Evolutionary conservation across 495 filamentous ascomycete species (phyloP).

Genomic region (Daldinia childiae): DNA sequence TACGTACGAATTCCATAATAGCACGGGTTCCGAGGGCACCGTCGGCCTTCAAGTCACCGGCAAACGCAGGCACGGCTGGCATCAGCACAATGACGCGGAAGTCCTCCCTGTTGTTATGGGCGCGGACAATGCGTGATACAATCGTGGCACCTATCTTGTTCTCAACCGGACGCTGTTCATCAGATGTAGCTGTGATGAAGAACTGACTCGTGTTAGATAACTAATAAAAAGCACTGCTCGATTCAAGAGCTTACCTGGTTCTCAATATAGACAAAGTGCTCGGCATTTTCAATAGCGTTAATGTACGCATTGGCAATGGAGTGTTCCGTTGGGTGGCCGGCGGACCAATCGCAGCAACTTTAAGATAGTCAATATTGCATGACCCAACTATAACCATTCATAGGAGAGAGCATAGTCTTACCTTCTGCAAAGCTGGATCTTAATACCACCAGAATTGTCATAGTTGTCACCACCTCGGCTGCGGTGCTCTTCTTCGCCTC

Average conservation of each 20-base stretch:
- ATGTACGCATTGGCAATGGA: conserved; percentile 92
- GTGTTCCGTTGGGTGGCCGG: conserved; percentile 75
- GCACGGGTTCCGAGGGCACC: conserved; percentile 85
- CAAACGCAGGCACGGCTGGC: conserved; percentile 89
- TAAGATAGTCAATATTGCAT: conserved; percentile 11
- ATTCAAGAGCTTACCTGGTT: conserved; percentile 67
- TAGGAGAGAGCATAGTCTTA: conserved; percentile 31
- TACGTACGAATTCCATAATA: conserved; percentile 85
- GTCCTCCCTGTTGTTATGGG: conserved; percentile 72
- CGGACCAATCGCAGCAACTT: conserved; percentile 77
- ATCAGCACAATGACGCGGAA: conserved; percentile 90
- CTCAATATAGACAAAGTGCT: conserved; percentile 93
- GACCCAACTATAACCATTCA: conserved; percentile 20
- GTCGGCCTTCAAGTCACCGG: conserved; percentile 83
- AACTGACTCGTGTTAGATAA: conserved; percentile 59
- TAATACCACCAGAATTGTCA: conserved; percentile 13
- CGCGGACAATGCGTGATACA: conserved; percentile 85
- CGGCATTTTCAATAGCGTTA: conserved; percentile 78
- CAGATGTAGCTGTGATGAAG: conserved; percentile 90
- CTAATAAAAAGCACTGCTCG: neutral
- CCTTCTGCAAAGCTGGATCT: conserved; percentile 58
- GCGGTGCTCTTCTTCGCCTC: conserved; percentile 39
- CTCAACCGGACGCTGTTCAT: conserved; percentile 78
- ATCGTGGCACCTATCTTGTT: conserved; percentile 92
- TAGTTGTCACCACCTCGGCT: conserved; percentile 35